Evolutionary conservation across 2,329 filamentous ascomycete genomes (phyloP).

Genomic region (Fonsecaea pugnacius): DNA sequence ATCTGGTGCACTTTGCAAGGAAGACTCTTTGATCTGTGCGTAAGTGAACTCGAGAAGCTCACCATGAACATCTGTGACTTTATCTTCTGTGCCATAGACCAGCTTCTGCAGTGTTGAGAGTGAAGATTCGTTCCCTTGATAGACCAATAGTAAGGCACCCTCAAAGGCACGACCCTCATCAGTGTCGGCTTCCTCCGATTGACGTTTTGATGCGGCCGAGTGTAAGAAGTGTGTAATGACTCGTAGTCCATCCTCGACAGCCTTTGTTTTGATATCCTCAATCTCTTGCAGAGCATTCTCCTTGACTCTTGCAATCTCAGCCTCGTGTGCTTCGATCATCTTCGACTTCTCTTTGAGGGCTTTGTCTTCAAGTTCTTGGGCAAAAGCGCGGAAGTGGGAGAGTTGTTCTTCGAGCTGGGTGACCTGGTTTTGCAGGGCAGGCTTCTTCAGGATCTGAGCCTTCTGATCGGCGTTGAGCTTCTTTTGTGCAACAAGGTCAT

Average conservation of each 20-base stretch:
- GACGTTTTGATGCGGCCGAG: slow-evolving; percentile 65
- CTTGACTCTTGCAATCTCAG: slow-evolving; percentile 59
- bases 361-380: slow-evolving; percentile 62
- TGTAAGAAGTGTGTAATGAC: slow-evolving; percentile 65
- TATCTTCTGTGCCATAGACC: slow-evolving; percentile 63
- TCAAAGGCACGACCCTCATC: slow-evolving; percentile 66
- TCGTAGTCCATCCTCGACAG: slow-evolving; percentile 60
- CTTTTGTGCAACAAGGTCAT: slow-evolving; percentile 65
- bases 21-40: slow-evolving; percentile 57
- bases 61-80: slow-evolving; percentile 61
- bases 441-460: slow-evolving; percentile 66
- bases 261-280: slow-evolving; percentile 51
- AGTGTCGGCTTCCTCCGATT: slow-evolving; percentile 61
- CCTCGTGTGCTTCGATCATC: slow-evolving; percentile 59
- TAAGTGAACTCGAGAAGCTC: slow-evolving; percentile 60
- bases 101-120: slow-evolving; percentile 64
- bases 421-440: slow-evolving; percentile 60
- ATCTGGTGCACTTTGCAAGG: slow-evolving; percentile 48
- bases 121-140: slow-evolving; percentile 64
- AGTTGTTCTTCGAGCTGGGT: slow-evolving; percentile 65
- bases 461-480: slow-evolving; percentile 71
- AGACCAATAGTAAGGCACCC: slow-evolving; percentile 65
- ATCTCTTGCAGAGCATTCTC: slow-evolving; percentile 57
- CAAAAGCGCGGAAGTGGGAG: slow-evolving; percentile 63
- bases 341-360: slow-evolving; percentile 60